Evolutionary conservation across 257 asterid species (phyloP).

Genomic region (Primulina eburnea): DNA sequence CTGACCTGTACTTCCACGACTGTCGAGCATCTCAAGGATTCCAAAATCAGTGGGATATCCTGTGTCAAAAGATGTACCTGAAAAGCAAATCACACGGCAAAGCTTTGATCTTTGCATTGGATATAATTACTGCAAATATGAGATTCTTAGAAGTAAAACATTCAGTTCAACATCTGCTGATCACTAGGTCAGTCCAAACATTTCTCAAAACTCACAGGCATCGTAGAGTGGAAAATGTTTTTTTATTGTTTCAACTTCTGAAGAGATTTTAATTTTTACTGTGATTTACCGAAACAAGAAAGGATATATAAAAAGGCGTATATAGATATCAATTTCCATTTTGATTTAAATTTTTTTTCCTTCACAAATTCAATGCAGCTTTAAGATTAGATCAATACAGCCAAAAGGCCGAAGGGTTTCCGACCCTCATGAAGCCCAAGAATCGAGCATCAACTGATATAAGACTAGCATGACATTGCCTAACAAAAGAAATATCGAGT

Average conservation of each 20-base stretch:
- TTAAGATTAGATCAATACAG: background rate
- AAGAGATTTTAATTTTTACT: background rate
- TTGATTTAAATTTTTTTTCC: background rate
- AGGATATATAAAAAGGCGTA: background rate
- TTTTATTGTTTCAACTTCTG: background rate
- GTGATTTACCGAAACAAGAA: background rate
- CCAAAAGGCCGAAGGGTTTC: background rate
- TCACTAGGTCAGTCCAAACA: constrained; percentile 1
- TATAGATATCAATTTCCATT: background rate
- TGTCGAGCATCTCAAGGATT: constrained; percentile 53
- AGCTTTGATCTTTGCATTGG: constrained; percentile 30
- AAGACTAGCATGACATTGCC: background rate
- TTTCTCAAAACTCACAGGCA: background rate
- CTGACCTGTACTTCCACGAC: constrained; percentile 75
- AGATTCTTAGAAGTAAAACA: background rate
- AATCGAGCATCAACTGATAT: background rate
- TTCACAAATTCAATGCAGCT: background rate
- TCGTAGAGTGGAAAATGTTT: constrained; percentile 4
- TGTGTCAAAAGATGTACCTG: constrained; percentile 69
- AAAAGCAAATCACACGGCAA: constrained; percentile 32
- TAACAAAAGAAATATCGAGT: background rate
- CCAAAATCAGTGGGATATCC: constrained; percentile 58
- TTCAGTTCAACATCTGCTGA: background rate
- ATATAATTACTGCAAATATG: constrained; percentile 9
- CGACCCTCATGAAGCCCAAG: background rate